Conservation (phyloP, 352 stramenopile species). For the Phytophthora podocarpi region DNA sequence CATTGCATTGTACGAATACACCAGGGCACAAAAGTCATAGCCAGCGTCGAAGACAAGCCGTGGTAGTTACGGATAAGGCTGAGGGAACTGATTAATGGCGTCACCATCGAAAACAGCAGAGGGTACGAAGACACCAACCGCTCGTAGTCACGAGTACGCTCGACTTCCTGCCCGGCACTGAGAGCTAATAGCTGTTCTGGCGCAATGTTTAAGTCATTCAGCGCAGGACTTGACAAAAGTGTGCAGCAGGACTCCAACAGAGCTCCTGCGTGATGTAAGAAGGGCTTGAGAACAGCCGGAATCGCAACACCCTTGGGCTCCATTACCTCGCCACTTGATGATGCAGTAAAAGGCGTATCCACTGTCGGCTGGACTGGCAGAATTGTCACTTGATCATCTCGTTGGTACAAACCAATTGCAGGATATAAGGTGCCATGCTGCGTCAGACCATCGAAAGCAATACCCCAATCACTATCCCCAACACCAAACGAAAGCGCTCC, state of each 20-base stretch:
- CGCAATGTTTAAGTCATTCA: constrained; percentile 30
- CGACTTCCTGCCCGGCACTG: constrained; percentile 16
- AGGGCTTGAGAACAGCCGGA: constrained; percentile 76
- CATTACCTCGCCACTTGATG: constrained; percentile 28
- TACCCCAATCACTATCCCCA: constrained; percentile 88
- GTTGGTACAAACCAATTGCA: constrained; percentile 88
- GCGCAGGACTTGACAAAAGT: constrained; percentile 46
- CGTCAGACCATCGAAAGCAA: constrained; percentile 88
- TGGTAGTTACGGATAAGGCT: constrained; percentile 73
- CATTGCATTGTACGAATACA: constrained; percentile 70
- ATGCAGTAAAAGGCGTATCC: constrained; percentile 33
- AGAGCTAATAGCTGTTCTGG: constrained; percentile 26
- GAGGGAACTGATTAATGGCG: constrained; percentile 67
- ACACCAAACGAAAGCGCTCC: constrained; percentile 88
- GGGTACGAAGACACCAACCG: constrained; percentile 49
- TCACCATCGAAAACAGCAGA: constrained; percentile 64
- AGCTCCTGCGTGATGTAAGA: constrained; percentile 70
- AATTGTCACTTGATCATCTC: constrained; percentile 90
- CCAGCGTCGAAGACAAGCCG: constrained; percentile 65
- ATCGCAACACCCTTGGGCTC: constrained; percentile 49
- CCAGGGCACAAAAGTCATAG: constrained; percentile 81
- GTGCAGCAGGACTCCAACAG: constrained; percentile 59
- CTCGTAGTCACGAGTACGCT: constrained; percentile 34
- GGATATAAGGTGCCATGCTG: constrained; percentile 90
- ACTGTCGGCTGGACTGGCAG: constrained; percentile 60